Evolutionary conservation across 1,139 yeast genomes (phyloP).

Genomic region (Yamadazyma mexicana): DNA sequence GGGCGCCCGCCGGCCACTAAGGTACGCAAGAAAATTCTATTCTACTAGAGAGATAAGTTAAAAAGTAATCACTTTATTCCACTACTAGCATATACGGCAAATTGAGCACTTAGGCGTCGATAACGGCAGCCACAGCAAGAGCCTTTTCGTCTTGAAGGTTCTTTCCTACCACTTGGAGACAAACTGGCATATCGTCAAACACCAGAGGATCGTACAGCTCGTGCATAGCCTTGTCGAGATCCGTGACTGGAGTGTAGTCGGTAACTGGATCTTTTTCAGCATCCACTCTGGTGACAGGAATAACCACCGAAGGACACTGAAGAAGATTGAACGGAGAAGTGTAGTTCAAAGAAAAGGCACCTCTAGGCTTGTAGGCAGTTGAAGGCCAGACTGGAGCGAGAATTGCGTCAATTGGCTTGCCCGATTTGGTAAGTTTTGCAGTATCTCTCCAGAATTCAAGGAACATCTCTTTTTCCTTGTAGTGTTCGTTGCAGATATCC

Average conservation of each 20-base stretch:
- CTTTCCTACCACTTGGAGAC: slow-evolving; percentile 56
- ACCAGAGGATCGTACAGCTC: slow-evolving; percentile 49
- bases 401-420: slow-evolving; percentile 32
- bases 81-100: too few relatives aligned
- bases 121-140: slow-evolving; percentile 11
- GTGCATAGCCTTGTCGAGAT: slow-evolving; percentile 23
- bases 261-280: slow-evolving; percentile 28
- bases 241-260: slow-evolving; percentile 21
- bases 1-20: too few relatives aligned
- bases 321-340: slow-evolving; percentile 55
- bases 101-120: too few relatives aligned
- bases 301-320: slow-evolving; percentile 53
- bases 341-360: slow-evolving; percentile 26
- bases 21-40: too few relatives aligned
- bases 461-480: slow-evolving; percentile 27
- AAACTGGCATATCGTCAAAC: slow-evolving; percentile 59
- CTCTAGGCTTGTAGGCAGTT: slow-evolving; percentile 22
- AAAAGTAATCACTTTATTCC: too few relatives aligned
- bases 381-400: slow-evolving; percentile 32
- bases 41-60: too few relatives aligned
- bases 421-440: slow-evolving; percentile 20
- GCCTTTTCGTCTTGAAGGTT: slow-evolving; percentile 58
- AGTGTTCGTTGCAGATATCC: slow-evolving; percentile 28
- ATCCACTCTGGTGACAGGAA: slow-evolving; percentile 53
- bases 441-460: slow-evolving; percentile 31